Evolutionary conservation across 495 filamentous ascomycete genomes (phyloP).

Genomic region (Penicillium psychrofluorescens): DNA sequence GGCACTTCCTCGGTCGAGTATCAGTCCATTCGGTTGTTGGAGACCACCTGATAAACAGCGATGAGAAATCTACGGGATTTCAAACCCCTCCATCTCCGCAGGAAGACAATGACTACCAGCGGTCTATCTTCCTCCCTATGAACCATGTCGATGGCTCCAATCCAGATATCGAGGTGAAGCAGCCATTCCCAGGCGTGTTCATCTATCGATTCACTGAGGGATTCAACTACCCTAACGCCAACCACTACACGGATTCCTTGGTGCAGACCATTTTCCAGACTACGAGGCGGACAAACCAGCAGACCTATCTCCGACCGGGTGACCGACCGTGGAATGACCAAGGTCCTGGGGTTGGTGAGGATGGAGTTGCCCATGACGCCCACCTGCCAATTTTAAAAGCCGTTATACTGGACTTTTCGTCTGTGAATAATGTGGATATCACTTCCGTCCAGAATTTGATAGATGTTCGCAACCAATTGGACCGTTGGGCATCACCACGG

Average conservation of each 20-base stretch:
- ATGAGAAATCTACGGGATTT: conserved; percentile 49
- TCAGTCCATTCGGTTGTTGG: conserved; percentile 87
- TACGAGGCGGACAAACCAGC: conserved; percentile 73
- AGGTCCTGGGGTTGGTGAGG: conserved; percentile 58
- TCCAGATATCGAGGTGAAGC: conserved; percentile 68
- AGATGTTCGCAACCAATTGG: conserved; percentile 95
- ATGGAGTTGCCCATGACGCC: conserved; percentile 27
- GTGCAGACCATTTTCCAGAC: conserved; percentile 62
- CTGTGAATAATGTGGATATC: conserved; percentile 93
- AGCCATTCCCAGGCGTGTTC: conserved; percentile 89
- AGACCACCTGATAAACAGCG: conserved; percentile 65
- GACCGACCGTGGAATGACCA: conserved; percentile 97
- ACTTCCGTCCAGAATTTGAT: conserved; percentile 93
- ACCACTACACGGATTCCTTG: conserved; percentile 82
- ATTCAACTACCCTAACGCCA: conserved; percentile 93
- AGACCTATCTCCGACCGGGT: conserved; percentile 55
- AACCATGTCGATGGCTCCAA: conserved; percentile 87
- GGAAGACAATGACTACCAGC: conserved; percentile 24
- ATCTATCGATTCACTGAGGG: conserved; percentile 97
- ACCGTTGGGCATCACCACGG: conserved; percentile 76
- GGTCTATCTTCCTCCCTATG: conserved; percentile 84
- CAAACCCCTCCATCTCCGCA: conserved; percentile 23
- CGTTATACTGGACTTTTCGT: conserved; percentile 90
- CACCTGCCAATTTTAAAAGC: conserved; percentile 74
- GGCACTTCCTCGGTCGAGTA: conserved; percentile 82